phyloP scores from a whole-genome alignment of 1,284 basidiomycete genomes.

The Albatrellus sp. region DNA sequence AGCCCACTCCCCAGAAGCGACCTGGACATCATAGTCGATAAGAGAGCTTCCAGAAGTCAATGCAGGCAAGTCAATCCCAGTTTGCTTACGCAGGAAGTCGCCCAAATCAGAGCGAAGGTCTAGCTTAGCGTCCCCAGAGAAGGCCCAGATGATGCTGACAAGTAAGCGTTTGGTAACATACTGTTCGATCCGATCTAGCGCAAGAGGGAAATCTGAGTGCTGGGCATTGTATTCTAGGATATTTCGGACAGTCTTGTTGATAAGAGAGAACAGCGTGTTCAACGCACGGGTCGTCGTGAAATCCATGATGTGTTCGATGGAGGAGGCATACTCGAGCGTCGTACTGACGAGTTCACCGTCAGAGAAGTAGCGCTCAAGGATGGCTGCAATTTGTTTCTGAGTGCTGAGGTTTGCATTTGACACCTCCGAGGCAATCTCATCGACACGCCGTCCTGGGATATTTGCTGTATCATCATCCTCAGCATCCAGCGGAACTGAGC shows the following conservation, averaged over 20 bases:
- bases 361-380: constrained; percentile 76
- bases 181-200: constrained; percentile 74
- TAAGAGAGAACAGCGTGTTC: constrained; percentile 90
- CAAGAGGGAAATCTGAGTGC: constrained; percentile 90
- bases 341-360: constrained; percentile 72
- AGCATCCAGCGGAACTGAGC: constrained; percentile 72
- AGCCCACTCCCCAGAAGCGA: constrained; percentile 78
- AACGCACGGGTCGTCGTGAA: constrained; percentile 88
- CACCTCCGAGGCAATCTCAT: constrained; percentile 37
- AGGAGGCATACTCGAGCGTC: constrained; percentile 71
- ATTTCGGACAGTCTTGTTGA: constrained; percentile 94
- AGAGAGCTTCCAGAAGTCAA: constrained; percentile 69
- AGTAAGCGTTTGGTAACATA: constrained; percentile 89
- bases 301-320: constrained; percentile 97
- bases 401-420: constrained; percentile 55
- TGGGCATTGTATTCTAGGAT: constrained; percentile 92
- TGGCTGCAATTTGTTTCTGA: constrained; percentile 70
- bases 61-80: constrained; percentile 83
- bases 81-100: constrained; percentile 75
- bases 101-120: constrained; percentile 87
- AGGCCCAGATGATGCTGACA: constrained; percentile 93
- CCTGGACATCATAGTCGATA: constrained; percentile 93
- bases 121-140: constrained; percentile 90
- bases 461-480: constrained; percentile 80
- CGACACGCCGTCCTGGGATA: constrained; percentile 43